Evolutionary conservation across 805 yeast genomes (phyloP), one percentile per base, ranked within the genome.

Genomic region (Cyberlindnera mycetangii): DNA sequence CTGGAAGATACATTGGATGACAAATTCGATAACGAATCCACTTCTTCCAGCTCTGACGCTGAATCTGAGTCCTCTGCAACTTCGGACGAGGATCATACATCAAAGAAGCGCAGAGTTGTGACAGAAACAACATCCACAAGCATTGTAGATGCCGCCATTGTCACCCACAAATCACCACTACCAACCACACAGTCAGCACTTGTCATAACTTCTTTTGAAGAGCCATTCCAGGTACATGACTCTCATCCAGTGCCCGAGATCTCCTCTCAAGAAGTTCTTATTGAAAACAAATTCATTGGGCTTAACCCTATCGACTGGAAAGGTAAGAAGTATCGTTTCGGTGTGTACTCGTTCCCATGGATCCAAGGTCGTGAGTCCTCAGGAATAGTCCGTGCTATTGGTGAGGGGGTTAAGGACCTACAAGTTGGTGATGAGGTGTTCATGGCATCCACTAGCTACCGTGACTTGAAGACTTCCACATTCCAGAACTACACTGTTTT

Each of bases 261-360:
- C 7, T 40, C 45, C 10, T 61, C 62, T 7, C 56, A 60, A 46
- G 67, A 65, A 39, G 47, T 65, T 7, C 43, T 65, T 20, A 51
- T 65, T 16, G 53, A 59, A 36, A 65, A 65, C 42, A 59, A 60
- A 41, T 60, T 61, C 37, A 60, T 72, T 36, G 78, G 78, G 0
- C 51, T 73, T 32, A 73, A 73, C 49, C 78, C 75, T 9, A 64
- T 73, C 25, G 78, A 73, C 51, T 73, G 78, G 78, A 73, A 73
- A 52, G 71, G 73, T 7, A 69, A 70, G 40, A 70, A 68, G 43
- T 73, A 67, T 49, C 60, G 63, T 33, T 74, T 74, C 57, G 76
- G 75, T 18, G 65, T 73, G 8, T 68, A 72, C 49, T 65, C 70
- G 12, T 71, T 72, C 45, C 78, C 78, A 9, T 73, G 78, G 78